These are phyloP conservation scores for Posidonia oceanica DNA, from an alignment of 116 monocot genomes.

Conservation along the genomic window DNA sequence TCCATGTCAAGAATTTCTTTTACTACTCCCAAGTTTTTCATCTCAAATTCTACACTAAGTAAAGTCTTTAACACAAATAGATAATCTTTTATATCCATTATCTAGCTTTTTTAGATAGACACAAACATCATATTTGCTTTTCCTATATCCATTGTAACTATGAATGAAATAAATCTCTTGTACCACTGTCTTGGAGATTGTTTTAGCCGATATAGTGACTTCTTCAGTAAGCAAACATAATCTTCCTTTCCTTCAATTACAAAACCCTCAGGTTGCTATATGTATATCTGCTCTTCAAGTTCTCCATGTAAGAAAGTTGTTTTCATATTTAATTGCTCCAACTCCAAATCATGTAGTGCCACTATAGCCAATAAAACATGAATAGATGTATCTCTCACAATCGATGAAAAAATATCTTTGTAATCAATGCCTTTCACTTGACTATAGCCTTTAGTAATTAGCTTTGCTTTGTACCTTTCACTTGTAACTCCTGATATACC, in stretches of 20 bases:
- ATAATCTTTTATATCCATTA: neutral
- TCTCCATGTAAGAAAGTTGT: neutral
- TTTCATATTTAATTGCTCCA: neutral
- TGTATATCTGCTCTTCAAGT: neutral
- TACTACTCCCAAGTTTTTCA: no score
- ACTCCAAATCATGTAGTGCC: neutral
- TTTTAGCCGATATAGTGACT: no score
- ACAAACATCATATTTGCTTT: neutral
- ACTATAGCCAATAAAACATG: neutral
- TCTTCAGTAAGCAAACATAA: no score
- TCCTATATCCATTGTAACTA: neutral
- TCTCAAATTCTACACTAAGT: no score
- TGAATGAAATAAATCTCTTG: no score
- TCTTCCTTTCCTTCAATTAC: neutral
- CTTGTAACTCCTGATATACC: neutral
- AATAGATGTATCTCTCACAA: neutral
- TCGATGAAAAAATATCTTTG: neutral
- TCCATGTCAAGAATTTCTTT: no score
- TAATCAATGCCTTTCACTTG: no score
- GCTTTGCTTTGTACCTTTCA: neutral
- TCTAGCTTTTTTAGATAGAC: neutral
- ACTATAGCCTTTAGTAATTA: no score
- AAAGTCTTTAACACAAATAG: neutral
- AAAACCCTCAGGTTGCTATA: neutral
- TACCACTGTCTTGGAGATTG: no score